Evolutionary conservation across 305 asterid genomes (phyloP), one percentile per base, ranked within the genome.

Genomic region (Solanum hybrid): DNA sequence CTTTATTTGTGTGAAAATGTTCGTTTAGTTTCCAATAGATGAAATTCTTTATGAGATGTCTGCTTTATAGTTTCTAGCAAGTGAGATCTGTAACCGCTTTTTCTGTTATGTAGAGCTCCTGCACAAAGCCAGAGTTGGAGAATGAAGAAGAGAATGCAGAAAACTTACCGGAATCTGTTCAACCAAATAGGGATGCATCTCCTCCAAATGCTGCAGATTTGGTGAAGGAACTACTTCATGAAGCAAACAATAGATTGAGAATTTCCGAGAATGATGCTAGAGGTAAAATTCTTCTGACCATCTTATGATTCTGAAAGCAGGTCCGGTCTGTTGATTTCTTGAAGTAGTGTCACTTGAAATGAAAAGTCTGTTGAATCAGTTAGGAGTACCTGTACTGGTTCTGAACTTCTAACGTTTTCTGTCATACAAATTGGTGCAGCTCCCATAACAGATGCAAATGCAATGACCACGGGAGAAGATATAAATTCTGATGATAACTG

Each of bases 111-210:
- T 94, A 97, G 98, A 97, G 99, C 91, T 97, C 99, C 89, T 94
- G 97, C 92, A 92, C 98, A 39, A 97, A 95, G 92, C 97, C 99
- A 31, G 97, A 92, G 83, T 90, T 90, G 35, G 96, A 93, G 81
- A 84, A 90, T 31, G 97, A 93, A 89, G 94, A 91, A 82, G 93
- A 93, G 46, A 94, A 91, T 74, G 82, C 40, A 5, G 94, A 92
- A 77, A 89, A 90, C 86, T 85, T 71, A 26, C 90, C 78, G 51
- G 92, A 92, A 87, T 79, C 87, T 84, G 83, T 92, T 76, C 93
- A 90, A 89, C 92, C 89, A 28, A 92, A 92, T 90, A 90, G 90
- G 67, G 89, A 67, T 81, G 90, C 88, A 90, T 76, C 89, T 90
- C 89, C 69, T 71, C 91, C 95, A 78, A 82, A 79, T 57, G 90